phyloP scores from a whole-genome alignment of 73 alveolate species.

The Loxodes magnus region DNA sequence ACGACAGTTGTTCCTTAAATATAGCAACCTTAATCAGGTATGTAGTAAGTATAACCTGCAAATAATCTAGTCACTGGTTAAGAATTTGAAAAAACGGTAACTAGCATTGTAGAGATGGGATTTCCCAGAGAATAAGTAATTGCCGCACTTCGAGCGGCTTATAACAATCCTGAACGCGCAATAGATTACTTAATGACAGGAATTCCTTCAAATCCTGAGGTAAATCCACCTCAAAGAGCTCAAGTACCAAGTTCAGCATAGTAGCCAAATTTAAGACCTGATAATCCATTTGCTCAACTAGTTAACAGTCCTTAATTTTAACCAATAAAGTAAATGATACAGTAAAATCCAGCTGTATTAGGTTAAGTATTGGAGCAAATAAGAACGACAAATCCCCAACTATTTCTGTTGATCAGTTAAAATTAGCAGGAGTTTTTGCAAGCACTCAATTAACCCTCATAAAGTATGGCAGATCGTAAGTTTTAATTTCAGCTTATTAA shows the following conservation, averaged over 20 bases:
- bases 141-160: constrained; percentile 61
- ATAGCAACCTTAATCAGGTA: too few species aligned
- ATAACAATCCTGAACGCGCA: constrained; percentile 54
- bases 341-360: constrained; percentile 41
- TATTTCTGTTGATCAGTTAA: constrained; percentile 21
- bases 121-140: constrained; percentile 29
- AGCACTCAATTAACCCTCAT: too few species aligned
- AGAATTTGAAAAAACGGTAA: constrained; percentile 27
- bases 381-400: constrained; percentile 43
- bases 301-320: constrained; percentile 36
- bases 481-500: too few species aligned
- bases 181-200: constrained; percentile 48
- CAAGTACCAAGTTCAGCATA: too few species aligned
- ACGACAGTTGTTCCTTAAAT: not conserved
- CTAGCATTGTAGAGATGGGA: constrained; percentile 33
- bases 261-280: not conserved
- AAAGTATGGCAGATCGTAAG: too few species aligned
- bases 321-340: constrained; percentile 25
- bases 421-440: constrained; percentile 36
- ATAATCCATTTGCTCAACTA: constrained; percentile 30
- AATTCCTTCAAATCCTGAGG: too few species aligned
- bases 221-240: too few species aligned
- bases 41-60: too few species aligned
- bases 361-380: constrained; percentile 36
- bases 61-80: constrained; percentile 21